Conservation (phyloP, 176 grass and related monocot genomes). For the Aegilops longissima region DNA sequence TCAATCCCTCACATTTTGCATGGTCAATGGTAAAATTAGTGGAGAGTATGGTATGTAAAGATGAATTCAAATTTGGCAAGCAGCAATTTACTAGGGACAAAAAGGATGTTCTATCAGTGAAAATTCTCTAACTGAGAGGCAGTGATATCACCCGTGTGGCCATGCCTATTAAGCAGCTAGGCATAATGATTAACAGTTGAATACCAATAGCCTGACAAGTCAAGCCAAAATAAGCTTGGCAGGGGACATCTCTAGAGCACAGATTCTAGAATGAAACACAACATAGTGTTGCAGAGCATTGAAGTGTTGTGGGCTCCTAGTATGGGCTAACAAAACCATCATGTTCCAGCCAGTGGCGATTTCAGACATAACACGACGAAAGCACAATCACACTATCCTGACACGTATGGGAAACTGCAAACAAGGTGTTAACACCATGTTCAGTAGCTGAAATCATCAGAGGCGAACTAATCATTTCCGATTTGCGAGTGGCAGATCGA, state of each 20-base stretch:
- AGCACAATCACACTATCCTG: neutral
- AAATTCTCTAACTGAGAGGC: neutral
- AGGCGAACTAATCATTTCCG: neutral
- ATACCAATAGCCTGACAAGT: neutral
- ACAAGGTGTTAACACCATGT: neutral
- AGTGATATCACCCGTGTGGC: neutral
- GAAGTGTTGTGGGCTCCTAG: neutral
- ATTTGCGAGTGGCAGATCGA: neutral
- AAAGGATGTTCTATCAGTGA: neutral
- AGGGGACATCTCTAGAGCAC: neutral
- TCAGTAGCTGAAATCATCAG: neutral
- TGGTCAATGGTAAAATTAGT: neutral
- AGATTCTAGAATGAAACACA: neutral
- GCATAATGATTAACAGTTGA: neutral
- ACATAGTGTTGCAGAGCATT: neutral
- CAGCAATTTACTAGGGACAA: neutral
- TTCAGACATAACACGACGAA: neutral
- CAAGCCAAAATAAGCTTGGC: neutral
- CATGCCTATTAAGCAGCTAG: neutral
- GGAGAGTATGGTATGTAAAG: neutral
- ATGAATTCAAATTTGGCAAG: neutral
- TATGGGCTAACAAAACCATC: neutral
- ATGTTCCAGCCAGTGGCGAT: neutral
- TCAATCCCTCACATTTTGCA: neutral
- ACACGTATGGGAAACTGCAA: neutral